phyloP scores from a whole-genome alignment of 768 basidiomycete species.

The Tephrocybe sp. region DNA sequence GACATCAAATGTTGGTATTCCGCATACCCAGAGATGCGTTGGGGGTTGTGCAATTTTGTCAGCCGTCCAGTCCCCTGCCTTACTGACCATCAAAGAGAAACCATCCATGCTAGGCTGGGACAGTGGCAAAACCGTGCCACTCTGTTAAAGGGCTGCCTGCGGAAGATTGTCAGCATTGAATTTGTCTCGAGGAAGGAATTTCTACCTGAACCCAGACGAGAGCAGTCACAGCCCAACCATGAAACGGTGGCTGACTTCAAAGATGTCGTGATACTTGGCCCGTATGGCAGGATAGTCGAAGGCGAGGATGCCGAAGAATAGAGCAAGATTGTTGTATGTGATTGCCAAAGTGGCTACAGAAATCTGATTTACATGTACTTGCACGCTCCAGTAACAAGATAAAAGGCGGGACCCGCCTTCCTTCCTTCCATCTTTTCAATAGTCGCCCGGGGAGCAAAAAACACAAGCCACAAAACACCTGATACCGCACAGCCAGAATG shows the following conservation, averaged over 20 bases:
- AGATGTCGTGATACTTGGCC: conserved; percentile 37
- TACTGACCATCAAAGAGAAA: conserved; percentile 58
- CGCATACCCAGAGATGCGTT: conserved; percentile 56
- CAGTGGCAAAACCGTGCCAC: conserved; percentile 62
- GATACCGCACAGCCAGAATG: conserved; percentile 60
- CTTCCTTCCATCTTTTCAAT: conserved; percentile 40
- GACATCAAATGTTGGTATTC: conserved; percentile 56
- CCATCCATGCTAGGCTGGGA: conserved; percentile 48
- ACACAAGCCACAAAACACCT: conserved; percentile 51
- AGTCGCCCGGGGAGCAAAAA: conserved; percentile 52
- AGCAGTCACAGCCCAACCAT: conserved; percentile 42
- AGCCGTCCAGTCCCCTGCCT: conserved; percentile 61
- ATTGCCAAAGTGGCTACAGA: conserved; percentile 14
- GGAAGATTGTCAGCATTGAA: not conserved
- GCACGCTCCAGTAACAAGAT: no score
- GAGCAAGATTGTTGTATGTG: conserved; percentile 9
- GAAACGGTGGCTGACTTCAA: conserved; percentile 47
- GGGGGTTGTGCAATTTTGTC: conserved; percentile 55
- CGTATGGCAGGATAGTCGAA: conserved; percentile 42
- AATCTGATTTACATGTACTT: not conserved
- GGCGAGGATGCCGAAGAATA: conserved; percentile 36
- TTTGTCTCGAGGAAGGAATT: not conserved
- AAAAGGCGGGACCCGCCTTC: conserved; percentile 27
- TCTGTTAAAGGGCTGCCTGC: conserved; percentile 52
- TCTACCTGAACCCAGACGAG: conserved; percentile 43